A percentile compares a stretch with the other conserved stretches of the same genome.
phyloP scores from a whole-genome alignment of 306 rosid species.

The Prunus dulcis region DNA sequence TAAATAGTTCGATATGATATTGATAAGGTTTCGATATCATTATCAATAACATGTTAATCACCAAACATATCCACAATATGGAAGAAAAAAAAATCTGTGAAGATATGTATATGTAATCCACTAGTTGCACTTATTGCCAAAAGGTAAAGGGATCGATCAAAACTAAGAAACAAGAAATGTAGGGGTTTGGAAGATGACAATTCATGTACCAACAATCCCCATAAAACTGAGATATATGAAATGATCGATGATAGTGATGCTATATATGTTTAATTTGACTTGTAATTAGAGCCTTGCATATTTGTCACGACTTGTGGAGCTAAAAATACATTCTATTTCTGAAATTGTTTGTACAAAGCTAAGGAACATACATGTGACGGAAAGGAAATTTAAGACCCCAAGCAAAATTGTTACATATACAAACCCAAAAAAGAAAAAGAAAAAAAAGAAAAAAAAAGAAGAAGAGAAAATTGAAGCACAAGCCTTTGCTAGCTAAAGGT shows the following conservation, averaged over 20 bases:
- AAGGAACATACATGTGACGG: slow-evolving; percentile 6
- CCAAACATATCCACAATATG: no score
- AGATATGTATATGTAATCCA: no score
- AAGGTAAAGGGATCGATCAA: no score
- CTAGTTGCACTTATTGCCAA: no score
- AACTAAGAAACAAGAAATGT: no score
- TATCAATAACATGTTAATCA: no score
- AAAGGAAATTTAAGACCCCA: slow-evolving; percentile 17
- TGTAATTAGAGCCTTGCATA: not conserved
- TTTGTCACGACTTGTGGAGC: slow-evolving; percentile 5
- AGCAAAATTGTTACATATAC: slow-evolving; percentile 45
- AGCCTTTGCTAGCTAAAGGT: slow-evolving; percentile 9
- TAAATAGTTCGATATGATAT: no score
- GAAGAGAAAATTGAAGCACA: slow-evolving; percentile 2
- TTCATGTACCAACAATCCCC: no score
- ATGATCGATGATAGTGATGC: not conserved
- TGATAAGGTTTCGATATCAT: no score
- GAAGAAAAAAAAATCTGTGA: no score
- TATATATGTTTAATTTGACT: not conserved
- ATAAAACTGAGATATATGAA: no score
- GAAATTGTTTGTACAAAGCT: slow-evolving; percentile 21
- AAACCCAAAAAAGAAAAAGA: slow-evolving; percentile 38
- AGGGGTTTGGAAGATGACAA: no score
- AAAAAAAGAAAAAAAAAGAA: not conserved
- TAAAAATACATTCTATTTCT: slow-evolving; percentile 19